phyloP scores from a whole-genome alignment of 2,329 filamentous ascomycete genomes.

The Sclerotinia minor region DNA sequence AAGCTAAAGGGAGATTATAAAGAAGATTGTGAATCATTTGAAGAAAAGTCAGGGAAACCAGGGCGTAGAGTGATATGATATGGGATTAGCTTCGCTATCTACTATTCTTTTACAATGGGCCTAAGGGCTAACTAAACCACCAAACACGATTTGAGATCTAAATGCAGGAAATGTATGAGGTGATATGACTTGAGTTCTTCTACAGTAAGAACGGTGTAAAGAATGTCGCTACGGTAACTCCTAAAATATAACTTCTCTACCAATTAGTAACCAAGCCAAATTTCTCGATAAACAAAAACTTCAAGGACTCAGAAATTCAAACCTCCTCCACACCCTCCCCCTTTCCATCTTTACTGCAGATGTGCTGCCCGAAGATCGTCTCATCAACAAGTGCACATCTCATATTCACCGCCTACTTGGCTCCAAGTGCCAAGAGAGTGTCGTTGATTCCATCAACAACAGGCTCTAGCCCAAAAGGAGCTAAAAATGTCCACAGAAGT shows the following conservation, averaged over 20 bases:
- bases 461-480: not conserved
- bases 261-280: not conserved
- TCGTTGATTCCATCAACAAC: not conserved
- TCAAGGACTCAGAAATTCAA: not conserved
- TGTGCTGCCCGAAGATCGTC: not conserved
- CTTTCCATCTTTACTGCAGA: too few relatives aligned
- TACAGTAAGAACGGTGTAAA: not conserved
- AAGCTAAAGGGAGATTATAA: too few relatives aligned
- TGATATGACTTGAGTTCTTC: not conserved
- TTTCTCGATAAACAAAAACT: not conserved
- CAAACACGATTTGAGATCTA: too few relatives aligned
- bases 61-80: too few relatives aligned
- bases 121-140: not conserved
- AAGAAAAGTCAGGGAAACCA: not conserved
- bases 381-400: not conserved
- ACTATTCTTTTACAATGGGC: too few relatives aligned
- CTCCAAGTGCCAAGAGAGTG: not conserved
- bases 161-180: not conserved
- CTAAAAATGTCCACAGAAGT: not conserved
- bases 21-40: not conserved
- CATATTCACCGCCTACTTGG: not conserved
- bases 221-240: not conserved
- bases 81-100: too few relatives aligned
- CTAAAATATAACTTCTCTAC: not conserved
- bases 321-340: not conserved